A percentile compares a stretch with the other conserved stretches of the same genome.
phyloP scores from a whole-genome alignment of 1,139 yeast species.

The Geotrichum cucujoidarum region DNA sequence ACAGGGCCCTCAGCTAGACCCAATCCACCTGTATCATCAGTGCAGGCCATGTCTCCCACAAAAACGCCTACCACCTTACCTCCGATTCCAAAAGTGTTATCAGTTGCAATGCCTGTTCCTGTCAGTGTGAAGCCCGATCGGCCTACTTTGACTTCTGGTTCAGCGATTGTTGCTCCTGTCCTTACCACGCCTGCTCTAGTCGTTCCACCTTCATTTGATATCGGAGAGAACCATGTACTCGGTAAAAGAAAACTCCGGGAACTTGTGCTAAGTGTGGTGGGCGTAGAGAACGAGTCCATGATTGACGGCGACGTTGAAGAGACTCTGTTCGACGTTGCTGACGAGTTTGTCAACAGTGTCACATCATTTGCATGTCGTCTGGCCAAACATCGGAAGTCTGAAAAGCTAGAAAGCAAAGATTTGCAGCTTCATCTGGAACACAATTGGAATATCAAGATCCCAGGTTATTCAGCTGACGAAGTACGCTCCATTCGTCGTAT shows the following conservation, averaged over 20 bases:
- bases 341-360: slow-evolving; percentile 86
- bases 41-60: slow-evolving; percentile 30
- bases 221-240: slow-evolving; percentile 72
- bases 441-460: slow-evolving; percentile 92
- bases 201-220: slow-evolving; percentile 75
- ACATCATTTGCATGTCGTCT: slow-evolving; percentile 89
- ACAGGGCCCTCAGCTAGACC: slow-evolving; percentile 33
- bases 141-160: slow-evolving; percentile 85
- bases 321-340: slow-evolving; percentile 82
- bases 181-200: slow-evolving; percentile 71
- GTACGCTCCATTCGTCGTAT: slow-evolving; percentile 78
- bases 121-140: slow-evolving; percentile 60
- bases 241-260: slow-evolving; percentile 80
- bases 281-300: slow-evolving; percentile 58
- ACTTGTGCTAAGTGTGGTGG: slow-evolving; percentile 76
- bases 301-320: slow-evolving; percentile 97
- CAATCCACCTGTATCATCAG: slow-evolving; percentile 28
- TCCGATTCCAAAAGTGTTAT: slow-evolving; percentile 65
- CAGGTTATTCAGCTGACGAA: slow-evolving; percentile 91
- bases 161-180: slow-evolving; percentile 61
- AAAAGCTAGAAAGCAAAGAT: slow-evolving; percentile 79
- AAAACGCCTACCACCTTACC: slow-evolving; percentile 52
- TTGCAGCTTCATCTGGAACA: slow-evolving; percentile 88
- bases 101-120: slow-evolving; percentile 60
- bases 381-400: slow-evolving; percentile 90